phyloP scores from a whole-genome alignment of 1,284 basidiomycete species.

The Apiotrichum brassicae region DNA sequence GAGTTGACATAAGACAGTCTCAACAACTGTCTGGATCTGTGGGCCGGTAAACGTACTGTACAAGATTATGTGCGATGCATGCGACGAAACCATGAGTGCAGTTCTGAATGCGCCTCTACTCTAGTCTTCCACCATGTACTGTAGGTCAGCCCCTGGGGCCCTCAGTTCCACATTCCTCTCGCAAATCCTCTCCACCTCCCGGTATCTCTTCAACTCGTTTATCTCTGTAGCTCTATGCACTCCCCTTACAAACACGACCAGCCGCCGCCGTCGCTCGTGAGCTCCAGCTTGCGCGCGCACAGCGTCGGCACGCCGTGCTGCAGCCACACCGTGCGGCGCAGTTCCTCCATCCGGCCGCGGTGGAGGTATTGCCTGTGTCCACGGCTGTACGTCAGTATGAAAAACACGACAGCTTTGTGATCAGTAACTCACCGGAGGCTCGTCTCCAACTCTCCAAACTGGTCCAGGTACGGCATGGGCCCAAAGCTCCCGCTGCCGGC shows the following conservation, averaged over 20 bases:
- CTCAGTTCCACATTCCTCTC: no score
- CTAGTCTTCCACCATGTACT: no score
- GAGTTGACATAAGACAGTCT: no score
- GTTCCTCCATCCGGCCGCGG: conserved; percentile 80
- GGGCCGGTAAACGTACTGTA: no score
- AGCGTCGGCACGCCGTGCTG: conserved; percentile 83
- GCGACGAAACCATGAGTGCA: not conserved
- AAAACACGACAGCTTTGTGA: not conserved
- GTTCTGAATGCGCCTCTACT: no score
- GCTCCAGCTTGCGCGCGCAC: conserved; percentile 82
- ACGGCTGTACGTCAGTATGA: conserved; percentile 53
- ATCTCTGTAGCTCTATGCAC: no score
- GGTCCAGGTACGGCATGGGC: conserved; percentile 86
- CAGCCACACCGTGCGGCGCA: conserved; percentile 76
- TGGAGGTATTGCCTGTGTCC: conserved; percentile 86
- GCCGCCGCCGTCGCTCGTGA: conserved; percentile 80
- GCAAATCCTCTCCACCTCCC: not conserved
- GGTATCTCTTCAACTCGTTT: no score
- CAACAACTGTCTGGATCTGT: no score
- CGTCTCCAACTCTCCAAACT: conserved; percentile 88
- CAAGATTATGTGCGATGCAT: not conserved
- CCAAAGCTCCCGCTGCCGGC: conserved; percentile 81
- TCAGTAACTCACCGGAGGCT: conserved; percentile 71
- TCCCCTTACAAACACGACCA: conserved; percentile 73
- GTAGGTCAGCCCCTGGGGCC: no score